Base-by-base conservation (phyloP, 768 basidiomycete genomes). In the Panaeolus papilionaceus region DNA sequence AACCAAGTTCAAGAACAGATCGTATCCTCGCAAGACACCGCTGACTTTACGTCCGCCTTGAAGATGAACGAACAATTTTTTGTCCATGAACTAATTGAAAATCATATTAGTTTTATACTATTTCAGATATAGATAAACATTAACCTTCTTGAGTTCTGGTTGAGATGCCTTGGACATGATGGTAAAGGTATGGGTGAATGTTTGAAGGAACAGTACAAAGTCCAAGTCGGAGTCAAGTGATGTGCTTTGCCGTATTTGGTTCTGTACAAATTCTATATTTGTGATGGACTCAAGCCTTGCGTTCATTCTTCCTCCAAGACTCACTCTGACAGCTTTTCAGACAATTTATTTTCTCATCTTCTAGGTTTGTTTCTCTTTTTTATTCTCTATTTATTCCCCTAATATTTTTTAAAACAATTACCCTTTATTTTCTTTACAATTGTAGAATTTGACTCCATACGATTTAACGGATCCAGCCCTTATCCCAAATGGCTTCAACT, bases 121-220 rank as follows among this genome's bases (percentile, higher is more conserved):
- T 20, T 0, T 44, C 26, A 49, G 58, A 37, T 47, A 38, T 61
- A 42, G 42, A 44, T 44, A 63, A 26, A 65, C 23, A 67, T 71
- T n/a, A n/a, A 96, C 97, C 90, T 97, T 99, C 87, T 98, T 99
- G 68, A 99, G 86, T 79, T 99, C 97, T 68, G 97, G 97, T 79
- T 98, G 95, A 54, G 95, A 94, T 73, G 95, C 93, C 84, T 95
- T 95, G 47, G 94, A 95, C 94, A 96, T 94, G 76, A 69, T 81
- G 73, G 23, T 23, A 49, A 20, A 49, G 47, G 47, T 49, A 49
- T 26, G n/a, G 20, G 16, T 45, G 12, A n/a, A 44, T 44, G 42
- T 44, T 44, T 49, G 65, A 65, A 51, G 66, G 65, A 68, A 49
- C 70, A 63, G 67, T 68, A 45, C 14, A 10, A 40, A 39, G 62